Evolutionary conservation across 805 yeast species (phyloP), one percentile per base, ranked within the genome.

Genomic region (Myxozyma melibiosi): DNA sequence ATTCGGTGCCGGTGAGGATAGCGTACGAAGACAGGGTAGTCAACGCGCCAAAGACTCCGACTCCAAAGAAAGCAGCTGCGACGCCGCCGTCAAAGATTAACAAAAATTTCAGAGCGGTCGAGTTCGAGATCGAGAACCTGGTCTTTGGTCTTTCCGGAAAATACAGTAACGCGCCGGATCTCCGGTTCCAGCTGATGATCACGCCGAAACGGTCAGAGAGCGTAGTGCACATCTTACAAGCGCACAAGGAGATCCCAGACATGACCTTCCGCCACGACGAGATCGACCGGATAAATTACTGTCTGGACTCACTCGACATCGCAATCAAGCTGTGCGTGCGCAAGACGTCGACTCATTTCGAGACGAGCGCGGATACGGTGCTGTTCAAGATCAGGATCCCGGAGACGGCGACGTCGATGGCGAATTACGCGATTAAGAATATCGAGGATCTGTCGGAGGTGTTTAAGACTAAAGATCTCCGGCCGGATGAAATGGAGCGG

Each of bases 191-290:
- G 16, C 44, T 58, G 25, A 51, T 43, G 4, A 43, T 43, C 6
- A 24, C 39, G 27, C 57, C 63, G 6, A 55, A 51, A 22, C 31
- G 61, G 13, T 30, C 31, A 8, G 61, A 55, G 25, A 48, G 62
- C 8, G 16, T 31, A n/a, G 16, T 51, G 8, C 42, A 51, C 2
- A 40, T 58, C 25, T 30, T 45, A 4, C 16, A 39, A 3, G 40
- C 39, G 4, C 42, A 27, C 11, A 18, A 34, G 24, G 41, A 24
- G 9, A n/a, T 51, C 34, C 51, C 41, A 3, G 57, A 45, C 20
- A 22, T 58, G 39, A 35, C 11, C 11, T 50, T 55, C 22, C 34
- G 16, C 3, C 27, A 43, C 18, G 37, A 11, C 13, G 35, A 42
- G 31, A n/a, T 57, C 14, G 18, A 27, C 7, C 16, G 31, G 34